These are phyloP conservation scores for Aeminium ludgeri DNA, from an alignment of 495 filamentous ascomycete species.

Conservation along the genomic window DNA sequence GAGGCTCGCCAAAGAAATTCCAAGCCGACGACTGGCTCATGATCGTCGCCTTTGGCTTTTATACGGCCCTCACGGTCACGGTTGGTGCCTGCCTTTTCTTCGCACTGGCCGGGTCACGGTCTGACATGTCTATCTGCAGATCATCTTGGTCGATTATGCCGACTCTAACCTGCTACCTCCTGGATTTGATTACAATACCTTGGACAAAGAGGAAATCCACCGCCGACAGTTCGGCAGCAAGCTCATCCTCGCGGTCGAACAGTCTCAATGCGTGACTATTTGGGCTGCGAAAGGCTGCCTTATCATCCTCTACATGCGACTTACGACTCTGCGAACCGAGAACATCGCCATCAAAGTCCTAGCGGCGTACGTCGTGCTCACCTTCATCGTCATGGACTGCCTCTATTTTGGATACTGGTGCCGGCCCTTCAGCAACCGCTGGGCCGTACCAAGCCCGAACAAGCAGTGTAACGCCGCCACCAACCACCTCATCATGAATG, in stretches of 20 bases:
- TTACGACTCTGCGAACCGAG: constrained; percentile 32
- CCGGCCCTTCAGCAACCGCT: constrained; percentile 41
- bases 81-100: no score
- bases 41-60: constrained; percentile 35
- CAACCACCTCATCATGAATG: constrained; percentile 46
- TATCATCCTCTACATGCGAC: constrained; percentile 35
- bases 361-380: constrained; percentile 34
- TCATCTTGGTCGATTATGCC: constrained; percentile 39
- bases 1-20: constrained; percentile 30
- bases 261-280: constrained; percentile 29
- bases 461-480: constrained; percentile 26
- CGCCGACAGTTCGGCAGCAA: constrained; percentile 38
- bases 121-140: no score
- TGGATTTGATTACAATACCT: constrained; percentile 27
- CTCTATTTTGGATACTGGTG: constrained; percentile 51
- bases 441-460: constrained; percentile 11
- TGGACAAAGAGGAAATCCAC: constrained; percentile 32
- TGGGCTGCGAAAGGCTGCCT: constrained; percentile 41
- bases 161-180: constrained; percentile 45
- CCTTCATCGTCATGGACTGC: constrained; percentile 43
- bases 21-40: constrained; percentile 45
- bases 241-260: constrained; percentile 34
- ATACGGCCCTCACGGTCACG: constrained; percentile 36
- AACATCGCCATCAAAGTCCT: constrained; percentile 38
- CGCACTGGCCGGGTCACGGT: no score